phyloP scores from a whole-genome alignment of 1,284 basidiomycete genomes.

The Hemileccinum hortonii region DNA sequence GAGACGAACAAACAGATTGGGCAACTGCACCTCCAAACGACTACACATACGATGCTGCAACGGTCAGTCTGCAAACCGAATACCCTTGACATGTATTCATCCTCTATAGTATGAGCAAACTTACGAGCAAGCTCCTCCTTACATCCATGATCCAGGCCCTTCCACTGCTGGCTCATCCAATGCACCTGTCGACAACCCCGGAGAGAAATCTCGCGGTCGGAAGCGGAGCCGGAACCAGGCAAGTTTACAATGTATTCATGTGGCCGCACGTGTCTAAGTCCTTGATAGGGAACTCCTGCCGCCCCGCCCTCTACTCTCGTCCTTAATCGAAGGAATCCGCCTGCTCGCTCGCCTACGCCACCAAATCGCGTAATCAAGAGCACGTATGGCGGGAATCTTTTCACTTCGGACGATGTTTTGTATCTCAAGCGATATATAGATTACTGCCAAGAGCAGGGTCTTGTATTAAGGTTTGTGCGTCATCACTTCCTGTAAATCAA shows the following conservation, averaged over 20 bases:
- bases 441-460: conserved; percentile 79
- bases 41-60: conserved; percentile 54
- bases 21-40: conserved; percentile 40
- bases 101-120: conserved; percentile 40
- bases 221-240: conserved; percentile 63
- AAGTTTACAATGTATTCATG: conserved; percentile 10
- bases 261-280: conserved; percentile 7
- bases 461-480: conserved; percentile 62
- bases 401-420: conserved; percentile 73
- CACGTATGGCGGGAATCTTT: conserved; percentile 80
- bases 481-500: neutral
- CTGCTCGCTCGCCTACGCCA: conserved; percentile 76
- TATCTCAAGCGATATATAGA: conserved; percentile 83
- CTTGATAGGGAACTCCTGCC: conserved; percentile 51
- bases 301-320: conserved; percentile 64
- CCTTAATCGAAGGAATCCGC: conserved; percentile 57
- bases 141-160: conserved; percentile 51
- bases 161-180: conserved; percentile 37
- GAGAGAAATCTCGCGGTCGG: conserved; percentile 53
- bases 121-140: conserved; percentile 46
- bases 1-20: conserved; percentile 58
- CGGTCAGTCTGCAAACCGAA: conserved; percentile 35
- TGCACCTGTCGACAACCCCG: conserved; percentile 20
- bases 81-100: conserved; percentile 6
- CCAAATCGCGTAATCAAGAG: conserved; percentile 80